Base-by-base conservation (phyloP, 768 basidiomycete genomes). In the Xerocomellus chrysenteron region DNA sequence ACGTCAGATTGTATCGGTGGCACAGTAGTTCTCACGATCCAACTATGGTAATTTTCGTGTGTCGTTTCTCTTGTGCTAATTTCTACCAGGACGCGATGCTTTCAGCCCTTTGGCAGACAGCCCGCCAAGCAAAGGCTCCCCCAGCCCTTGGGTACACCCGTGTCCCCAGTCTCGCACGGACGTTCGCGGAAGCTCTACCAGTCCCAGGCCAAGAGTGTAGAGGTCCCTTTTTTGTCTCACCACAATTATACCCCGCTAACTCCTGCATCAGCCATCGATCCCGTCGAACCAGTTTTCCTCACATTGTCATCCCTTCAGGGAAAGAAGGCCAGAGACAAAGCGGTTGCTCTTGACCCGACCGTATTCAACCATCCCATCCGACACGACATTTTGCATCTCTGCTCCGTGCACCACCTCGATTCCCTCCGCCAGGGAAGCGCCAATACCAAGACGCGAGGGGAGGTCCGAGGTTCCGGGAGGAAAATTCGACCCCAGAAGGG, bases 401-500 rank as follows among this genome's bases (percentile, higher is more conserved):
- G 94, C 68, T 87, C 94, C 35, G 83, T 89, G 7, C 92, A 96
- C 65, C 82, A 97, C 68, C 85, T 88, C 40, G 92, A 97, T 66
- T 82, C 86, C 19, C 80, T 94, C 16, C 87, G 96, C n/a, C 90
- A 94, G 76, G 96, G 96, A 30, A 88, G 90, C 13, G 94, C 92
- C 24, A 87, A 79, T 59, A 97, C 94, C 17, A 98, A 97, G 74
- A 93, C 90, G 33, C 88, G 97, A 54, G 85, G 82, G 24, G 93
- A 98, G 73, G 94, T 98, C 13, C 80, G 82, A 51, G 94, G 91
- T 39, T 96, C 94, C 2, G 93, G 93, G 10, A 77, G 80, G 65
- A 99, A 99, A 76, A 83, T 98, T 55, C 84, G 88, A 39, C 86
- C 80, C 7, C 97, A 99, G 72, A 99, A 99, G 73, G 96, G 96